Evolutionary conservation across 495 filamentous ascomycete species (phyloP), one percentile per base, ranked within the genome.

Genomic region (Astrothelium macrocarpum): DNA sequence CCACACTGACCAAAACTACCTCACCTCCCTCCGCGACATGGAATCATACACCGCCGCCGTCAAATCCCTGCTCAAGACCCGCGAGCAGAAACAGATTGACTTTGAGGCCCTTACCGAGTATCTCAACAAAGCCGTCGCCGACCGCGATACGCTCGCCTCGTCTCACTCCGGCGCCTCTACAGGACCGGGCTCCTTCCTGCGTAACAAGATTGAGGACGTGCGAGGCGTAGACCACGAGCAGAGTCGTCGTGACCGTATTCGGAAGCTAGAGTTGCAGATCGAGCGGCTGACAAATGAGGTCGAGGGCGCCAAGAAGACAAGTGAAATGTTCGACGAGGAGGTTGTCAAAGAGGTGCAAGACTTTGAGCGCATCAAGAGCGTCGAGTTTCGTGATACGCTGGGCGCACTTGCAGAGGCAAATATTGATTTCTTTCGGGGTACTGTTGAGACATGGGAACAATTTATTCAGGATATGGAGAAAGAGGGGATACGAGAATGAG

Each of bases 11-110:
- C 91, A 95, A 68, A 90, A 96, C 74, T 98, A 97, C 71, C 85
- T 97, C 25, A 88, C 90, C 65, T 90, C 86, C 11, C 80, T 98
- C 34, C 83, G 90, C 20, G 95, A 97, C 73, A 96, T 97, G 91
- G 87, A 90, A 64, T 86, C 90, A 31, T 98, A 97, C 75, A 90
- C 89, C 71, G 74, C 84, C 23, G 86, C 90, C 1, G 75, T 97
- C 20, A 95, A 95, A 74, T 77, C 85, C 32, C 85, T 97, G 2
- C 84, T 98, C 70, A 96, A 95, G 77, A 88, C 89, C 5, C 87
- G 94, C 25, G 95, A 98, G 76, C 91, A 95, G 77, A 98, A 97
- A 73, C 94, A 98, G 72, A 87, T 97, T 46, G 94, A 98, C 76
- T 96, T 93, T 72, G 94, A 98, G 76, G 94, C 89, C 45, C 80